These are phyloP conservation scores for Sphenostylis stenocarpa DNA, from an alignment of 306 rosid species.

Conservation along the genomic window DNA sequence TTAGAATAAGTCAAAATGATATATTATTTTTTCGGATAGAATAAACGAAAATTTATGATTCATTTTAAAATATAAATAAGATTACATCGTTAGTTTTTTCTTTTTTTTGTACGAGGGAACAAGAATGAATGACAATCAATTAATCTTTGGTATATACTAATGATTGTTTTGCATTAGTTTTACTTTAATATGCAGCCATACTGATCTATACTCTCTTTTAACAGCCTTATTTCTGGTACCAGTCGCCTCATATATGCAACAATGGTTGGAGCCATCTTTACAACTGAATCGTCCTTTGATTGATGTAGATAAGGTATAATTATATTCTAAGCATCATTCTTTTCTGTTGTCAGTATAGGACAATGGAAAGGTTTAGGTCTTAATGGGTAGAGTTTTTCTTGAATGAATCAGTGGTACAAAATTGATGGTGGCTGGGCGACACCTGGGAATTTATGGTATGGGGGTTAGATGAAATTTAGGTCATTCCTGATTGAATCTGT, in stretches of 20 bases:
- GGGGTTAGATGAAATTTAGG: not conserved
- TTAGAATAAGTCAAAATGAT: no score
- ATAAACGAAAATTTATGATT: no score
- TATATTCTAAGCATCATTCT: conserved; percentile 19
- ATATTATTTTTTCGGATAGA: no score
- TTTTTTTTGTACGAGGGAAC: no score
- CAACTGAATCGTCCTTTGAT: conserved; percentile 78
- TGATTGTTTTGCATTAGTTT: no score
- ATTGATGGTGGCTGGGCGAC: not conserved
- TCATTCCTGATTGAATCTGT: not conserved
- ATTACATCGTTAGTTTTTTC: no score
- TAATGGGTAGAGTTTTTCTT: not conserved
- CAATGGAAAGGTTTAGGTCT: not conserved
- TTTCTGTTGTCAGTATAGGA: not conserved
- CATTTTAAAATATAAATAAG: no score
- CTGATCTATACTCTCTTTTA: not conserved
- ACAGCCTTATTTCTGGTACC: conserved; percentile 50
- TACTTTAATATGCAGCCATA: not conserved
- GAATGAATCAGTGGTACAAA: conserved; percentile 11
- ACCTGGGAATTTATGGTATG: not conserved
- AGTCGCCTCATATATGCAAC: conserved; percentile 50
- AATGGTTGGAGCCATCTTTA: conserved; percentile 72
- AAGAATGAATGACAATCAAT: no score
- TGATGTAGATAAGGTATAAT: conserved; percentile 88
- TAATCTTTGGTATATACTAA: no score